Conservation (phyloP, 2,329 filamentous ascomycete species). For the Pseudofabraea citricarpa region DNA sequence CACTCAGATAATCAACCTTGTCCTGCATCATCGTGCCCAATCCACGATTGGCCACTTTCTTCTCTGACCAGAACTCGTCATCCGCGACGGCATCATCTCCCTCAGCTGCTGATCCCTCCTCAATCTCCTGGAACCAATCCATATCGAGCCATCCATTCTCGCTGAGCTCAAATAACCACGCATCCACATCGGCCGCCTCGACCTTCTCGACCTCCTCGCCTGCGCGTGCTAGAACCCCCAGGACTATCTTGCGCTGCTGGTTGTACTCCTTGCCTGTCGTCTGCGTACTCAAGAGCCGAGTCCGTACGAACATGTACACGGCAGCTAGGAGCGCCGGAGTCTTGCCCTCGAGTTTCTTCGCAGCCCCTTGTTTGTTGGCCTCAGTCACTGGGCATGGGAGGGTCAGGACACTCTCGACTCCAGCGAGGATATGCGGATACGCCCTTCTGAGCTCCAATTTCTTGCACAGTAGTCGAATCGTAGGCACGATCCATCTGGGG, state of each 20-base stretch:
- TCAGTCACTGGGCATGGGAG: constrained; percentile 17
- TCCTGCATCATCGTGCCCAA: constrained; percentile 67
- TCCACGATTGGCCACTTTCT: constrained; percentile 14
- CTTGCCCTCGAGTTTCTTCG: constrained; percentile 39
- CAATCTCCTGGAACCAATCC: constrained; percentile 56
- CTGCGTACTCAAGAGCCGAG: constrained; percentile 36
- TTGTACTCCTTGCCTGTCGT: constrained; percentile 38
- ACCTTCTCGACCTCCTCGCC: constrained; percentile 46
- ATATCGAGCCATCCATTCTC: constrained; percentile 42
- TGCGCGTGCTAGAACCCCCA: constrained; percentile 35
- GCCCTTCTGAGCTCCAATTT: constrained; percentile 56
- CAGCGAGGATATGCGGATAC: constrained; percentile 69
- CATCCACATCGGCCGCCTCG: constrained; percentile 52
- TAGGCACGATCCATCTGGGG: constrained; percentile 65
- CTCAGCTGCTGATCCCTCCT: constrained; percentile 25
- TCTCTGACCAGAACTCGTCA: constrained; percentile 17
- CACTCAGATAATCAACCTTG: constrained; percentile 66
- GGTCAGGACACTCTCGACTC: constrained; percentile 50
- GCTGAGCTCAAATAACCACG: constrained; percentile 53
- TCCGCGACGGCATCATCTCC: constrained; percentile 22
- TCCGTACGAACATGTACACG: constrained; percentile 55
- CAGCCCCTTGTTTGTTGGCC: constrained; percentile 2
- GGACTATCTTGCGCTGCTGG: constrained; percentile 37
- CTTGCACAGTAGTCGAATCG: constrained; percentile 61
- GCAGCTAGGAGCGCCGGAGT: constrained; percentile 52